A percentile compares a stretch with the other conserved stretches of the same genome.
Evolutionary conservation across 2,329 filamentous ascomycete genomes (phyloP).

Genomic region (Diaporthe helianthi): DNA sequence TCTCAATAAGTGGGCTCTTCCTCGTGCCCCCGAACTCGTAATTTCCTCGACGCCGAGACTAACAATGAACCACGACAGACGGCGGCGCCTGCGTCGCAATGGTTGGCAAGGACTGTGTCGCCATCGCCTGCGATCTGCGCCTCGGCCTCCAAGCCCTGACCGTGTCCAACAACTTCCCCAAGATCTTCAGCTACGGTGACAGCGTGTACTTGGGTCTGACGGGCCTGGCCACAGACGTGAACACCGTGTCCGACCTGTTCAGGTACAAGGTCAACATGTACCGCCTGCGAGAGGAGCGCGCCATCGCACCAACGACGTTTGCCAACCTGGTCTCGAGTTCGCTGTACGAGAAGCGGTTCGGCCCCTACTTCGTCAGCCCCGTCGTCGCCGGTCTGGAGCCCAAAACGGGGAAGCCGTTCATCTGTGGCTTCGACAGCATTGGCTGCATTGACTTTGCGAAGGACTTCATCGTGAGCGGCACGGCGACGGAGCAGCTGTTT

Average conservation of each 20-base stretch:
- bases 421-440: constrained; percentile 98
- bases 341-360: constrained; percentile 95
- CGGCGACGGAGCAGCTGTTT: constrained; percentile 95
- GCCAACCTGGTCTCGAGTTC: constrained; percentile 92
- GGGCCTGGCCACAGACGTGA: constrained; percentile 93
- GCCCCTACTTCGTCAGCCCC: constrained; percentile 93
- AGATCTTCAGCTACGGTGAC: constrained; percentile 97
- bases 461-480: constrained; percentile 98
- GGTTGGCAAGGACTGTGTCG: constrained; percentile 99
- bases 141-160: constrained; percentile 96
- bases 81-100: constrained; percentile 97
- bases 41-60: constrained; percentile 30
- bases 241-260: constrained; percentile 94
- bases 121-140: constrained; percentile 98
- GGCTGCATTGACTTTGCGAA: constrained; percentile 99
- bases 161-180: constrained; percentile 99
- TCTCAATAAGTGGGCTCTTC: constrained; percentile 83
- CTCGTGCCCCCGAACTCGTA: constrained; percentile 31
- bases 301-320: constrained; percentile 93
- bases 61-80: constrained; percentile 52
- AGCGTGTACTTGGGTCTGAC: constrained; percentile 90
- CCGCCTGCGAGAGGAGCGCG: constrained; percentile 94
- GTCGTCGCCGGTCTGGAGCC: constrained; percentile 95
- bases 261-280: constrained; percentile 99
- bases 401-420: constrained; percentile 93